Evolutionary conservation across 352 stramenopile genomes (phyloP), one percentile per base, ranked within the genome.

Genomic region (Globisporangium uncinulatum): DNA sequence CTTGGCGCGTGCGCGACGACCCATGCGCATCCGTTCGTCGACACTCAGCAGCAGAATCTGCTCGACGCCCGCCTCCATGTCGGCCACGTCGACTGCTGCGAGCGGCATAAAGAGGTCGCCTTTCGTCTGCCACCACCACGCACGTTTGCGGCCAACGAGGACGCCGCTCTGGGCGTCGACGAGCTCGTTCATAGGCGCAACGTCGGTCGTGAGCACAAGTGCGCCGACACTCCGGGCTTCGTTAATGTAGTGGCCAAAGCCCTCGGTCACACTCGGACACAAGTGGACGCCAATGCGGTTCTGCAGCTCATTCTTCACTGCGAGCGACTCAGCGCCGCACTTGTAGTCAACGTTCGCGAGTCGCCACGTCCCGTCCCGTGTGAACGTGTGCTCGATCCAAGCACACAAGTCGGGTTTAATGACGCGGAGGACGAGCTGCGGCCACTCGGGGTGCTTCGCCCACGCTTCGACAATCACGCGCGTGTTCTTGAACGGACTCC

Each of bases 161-260:
- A 94, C 77, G 31, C 84, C 84, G 47, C 70, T 89, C 49, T 73
- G 59, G 17, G 76, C 65, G 57, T 92, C 84, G 48, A 94, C 73
- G 13, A 94, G 71, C 56, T 94, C 84, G 61, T 94, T 94, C 84
- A 92, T 94, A 5, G 84, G 82, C 14, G 79, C 70, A 24, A 88
- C 84, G 57, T 94, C 76, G 20, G 79, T 86, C 37, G 84, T 91
- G 47, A 94, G 32, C 48, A 89, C 82, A 5, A 94, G 65, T 15
- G 80, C 84, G 11, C 78, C 82, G 10, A 76, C 72, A 54, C 82
- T 89, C 29, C 84, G 79, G 17, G 84, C 84, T 57, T 92, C 78
- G 56, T 94, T 94, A 61, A 94, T 92, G 53, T 91, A 91, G 62
- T 94, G 84, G 34, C 84, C 78, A 53, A 92, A 94, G 17, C 79